Evolutionary conservation across 768 basidiomycete genomes (phyloP).

Genomic region (Russula earlei): DNA sequence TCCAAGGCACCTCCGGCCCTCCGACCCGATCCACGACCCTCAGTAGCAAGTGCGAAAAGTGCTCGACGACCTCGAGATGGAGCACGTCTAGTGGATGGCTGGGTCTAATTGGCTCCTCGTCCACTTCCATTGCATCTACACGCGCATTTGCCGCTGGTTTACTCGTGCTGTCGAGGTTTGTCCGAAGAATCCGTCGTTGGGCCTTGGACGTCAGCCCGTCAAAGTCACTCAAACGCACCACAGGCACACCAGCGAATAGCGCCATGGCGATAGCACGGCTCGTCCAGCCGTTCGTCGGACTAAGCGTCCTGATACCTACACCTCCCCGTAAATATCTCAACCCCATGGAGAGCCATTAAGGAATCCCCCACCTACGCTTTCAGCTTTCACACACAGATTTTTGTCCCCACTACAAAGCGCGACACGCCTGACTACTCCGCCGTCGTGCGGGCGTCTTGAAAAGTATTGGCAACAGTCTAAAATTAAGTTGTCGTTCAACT

Average conservation of each 20-base stretch:
- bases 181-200: constrained; percentile 21
- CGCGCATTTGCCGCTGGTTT: constrained; percentile 19
- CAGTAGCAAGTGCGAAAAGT: constrained; percentile 53
- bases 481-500: constrained; percentile 56
- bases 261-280: constrained; percentile 44
- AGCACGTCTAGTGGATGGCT: constrained; percentile 55
- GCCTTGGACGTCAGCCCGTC: constrained; percentile 20
- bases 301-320: constrained; percentile 13
- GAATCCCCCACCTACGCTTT: constrained; percentile 25
- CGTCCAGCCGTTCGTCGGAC: constrained; percentile 22
- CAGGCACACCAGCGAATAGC: constrained; percentile 33
- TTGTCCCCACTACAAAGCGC: constrained; percentile 60
- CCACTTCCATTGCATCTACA: constrained; percentile 46
- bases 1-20: constrained; percentile 33
- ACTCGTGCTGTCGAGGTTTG: constrained; percentile 7
- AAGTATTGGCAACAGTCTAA: constrained; percentile 70
- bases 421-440: constrained; percentile 30
- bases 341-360: neutral
- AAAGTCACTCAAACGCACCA: constrained; percentile 33
- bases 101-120: constrained; percentile 37
- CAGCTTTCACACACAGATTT: constrained; percentile 48
- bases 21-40: constrained; percentile 49
- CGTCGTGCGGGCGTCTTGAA: constrained; percentile 25
- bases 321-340: neutral
- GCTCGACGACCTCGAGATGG: constrained; percentile 58